Evolutionary conservation across 345 rosid genomes (phyloP), one percentile per base, ranked within the genome.

Genomic region (Turnera subulata): DNA sequence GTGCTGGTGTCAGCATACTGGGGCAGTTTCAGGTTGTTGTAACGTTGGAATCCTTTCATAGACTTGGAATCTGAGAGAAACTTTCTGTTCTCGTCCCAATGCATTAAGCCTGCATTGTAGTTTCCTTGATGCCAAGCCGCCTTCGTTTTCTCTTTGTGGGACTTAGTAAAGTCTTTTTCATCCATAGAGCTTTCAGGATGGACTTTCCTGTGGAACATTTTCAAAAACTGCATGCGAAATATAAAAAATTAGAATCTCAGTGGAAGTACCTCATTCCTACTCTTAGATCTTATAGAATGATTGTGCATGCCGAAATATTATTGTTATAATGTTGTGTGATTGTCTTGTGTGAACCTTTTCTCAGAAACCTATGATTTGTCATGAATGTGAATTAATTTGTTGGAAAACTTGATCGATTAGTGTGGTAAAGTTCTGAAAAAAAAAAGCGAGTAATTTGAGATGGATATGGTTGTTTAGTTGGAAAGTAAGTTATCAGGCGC

Each of bases 141-240:
- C 39, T 47, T 73, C 39, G 29, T 72, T 68, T 75, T 69, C 23
- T 49, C 39, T n/a, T 6, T 32, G 11, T 45, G 40, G 42, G 53
- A 62, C 43, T 43, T 70, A 26, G 42, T 48, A 21, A 55, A 35
- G 58, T 59, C 79, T 59, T 59, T 73, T 62, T 61, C 67, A 55
- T 63, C 66, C 47, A 4, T 53, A 18, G 82, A 61, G 55, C 61
- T 78, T 73, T 82, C 90, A 43, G 96, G 98, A 69, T 85, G 85
- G 21, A 91, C 77, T 75, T 91, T 91, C 56, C 80, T 75, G 53
- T 79, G 80, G 68, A 86, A 77, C 67, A 81, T 78, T 67, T 82
- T 82, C 46, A 66, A 78, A 65, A 85, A 78, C 98, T 91, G 78
- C 85, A 75, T 58, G 47, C 54, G 69, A 69, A 68, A 69, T 21